A percentile compares a stretch with the other conserved stretches of the same genome.
Evolutionary conservation across 768 basidiomycete genomes (phyloP).

Genomic region (Phylloporus arenicola): DNA sequence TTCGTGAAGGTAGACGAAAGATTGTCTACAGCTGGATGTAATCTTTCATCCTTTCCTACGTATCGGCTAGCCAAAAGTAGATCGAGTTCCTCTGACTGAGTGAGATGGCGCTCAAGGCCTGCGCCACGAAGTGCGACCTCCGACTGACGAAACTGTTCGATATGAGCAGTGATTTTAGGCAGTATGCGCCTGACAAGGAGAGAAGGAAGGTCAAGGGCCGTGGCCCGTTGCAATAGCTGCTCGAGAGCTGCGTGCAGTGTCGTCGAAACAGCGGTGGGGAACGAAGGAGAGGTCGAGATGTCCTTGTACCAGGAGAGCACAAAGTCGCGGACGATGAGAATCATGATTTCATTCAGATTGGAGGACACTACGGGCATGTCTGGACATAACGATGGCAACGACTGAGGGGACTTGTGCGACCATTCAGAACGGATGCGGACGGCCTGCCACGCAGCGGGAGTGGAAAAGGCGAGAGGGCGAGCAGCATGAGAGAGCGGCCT

Average conservation of each 20-base stretch:
- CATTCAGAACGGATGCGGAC: constrained; percentile 85
- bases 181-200: constrained; percentile 79
- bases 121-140: constrained; percentile 82
- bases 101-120: constrained; percentile 72
- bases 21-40: constrained; percentile 86
- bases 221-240: constrained; percentile 50
- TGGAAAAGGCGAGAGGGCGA: constrained; percentile 78
- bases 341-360: constrained; percentile 74
- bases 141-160: constrained; percentile 87
- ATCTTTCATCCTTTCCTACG: constrained; percentile 53
- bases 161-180: constrained; percentile 84
- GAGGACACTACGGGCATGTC: constrained; percentile 60
- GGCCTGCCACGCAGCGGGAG: constrained; percentile 92
- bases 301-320: constrained; percentile 85
- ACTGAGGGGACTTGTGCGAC: constrained; percentile 68
- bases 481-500: constrained; percentile 52
- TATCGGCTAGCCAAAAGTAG: constrained; percentile 80
- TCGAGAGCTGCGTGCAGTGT: constrained; percentile 64
- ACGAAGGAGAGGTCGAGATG: constrained; percentile 81
- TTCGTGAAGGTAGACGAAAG: constrained; percentile 84
- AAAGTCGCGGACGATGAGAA: constrained; percentile 82
- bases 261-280: constrained; percentile 78
- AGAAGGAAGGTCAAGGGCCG: constrained; percentile 63
- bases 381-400: constrained; percentile 62
- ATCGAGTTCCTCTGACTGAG: constrained; percentile 88